Conservation (phyloP, 352 stramenopile genomes). For the Elongisporangium prolatum region DNA sequence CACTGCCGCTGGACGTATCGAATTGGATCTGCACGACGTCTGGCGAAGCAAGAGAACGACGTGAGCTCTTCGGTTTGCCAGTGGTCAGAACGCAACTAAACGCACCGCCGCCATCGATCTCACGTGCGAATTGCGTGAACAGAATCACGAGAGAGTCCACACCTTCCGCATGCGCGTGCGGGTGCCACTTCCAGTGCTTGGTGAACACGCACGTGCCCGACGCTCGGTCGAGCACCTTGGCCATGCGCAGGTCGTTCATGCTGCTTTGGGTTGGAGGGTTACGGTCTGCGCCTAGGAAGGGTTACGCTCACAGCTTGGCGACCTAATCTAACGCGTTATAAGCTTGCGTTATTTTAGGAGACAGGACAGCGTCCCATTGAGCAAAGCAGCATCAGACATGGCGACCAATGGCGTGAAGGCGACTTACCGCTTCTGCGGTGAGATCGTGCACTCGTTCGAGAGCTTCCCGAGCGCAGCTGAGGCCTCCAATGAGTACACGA, state of each 20-base stretch:
- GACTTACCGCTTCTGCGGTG: conserved; percentile 59
- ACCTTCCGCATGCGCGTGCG: conserved; percentile 63
- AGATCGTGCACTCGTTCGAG: conserved; percentile 64
- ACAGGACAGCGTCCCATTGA: not conserved
- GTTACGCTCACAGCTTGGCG: no score
- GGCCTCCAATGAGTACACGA: conserved; percentile 69
- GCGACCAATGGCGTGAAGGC: conserved; percentile 43
- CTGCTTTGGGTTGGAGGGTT: not conserved
- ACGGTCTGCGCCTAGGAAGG: no score
- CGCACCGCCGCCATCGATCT: conserved; percentile 78
- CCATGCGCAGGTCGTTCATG: conserved; percentile 50
- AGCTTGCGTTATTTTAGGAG: conserved; percentile 1
- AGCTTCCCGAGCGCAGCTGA: conserved; percentile 52
- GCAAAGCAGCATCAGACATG: conserved; percentile 14
- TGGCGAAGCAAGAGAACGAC: conserved; percentile 21
- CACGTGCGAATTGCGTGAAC: conserved; percentile 78
- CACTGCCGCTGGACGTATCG: conserved; percentile 23
- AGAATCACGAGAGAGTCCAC: conserved; percentile 77
- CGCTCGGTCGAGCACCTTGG: conserved; percentile 66
- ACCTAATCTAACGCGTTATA: conserved; percentile 1
- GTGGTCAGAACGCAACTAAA: not conserved
- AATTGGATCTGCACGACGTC: conserved; percentile 73
- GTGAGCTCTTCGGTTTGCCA: conserved; percentile 1
- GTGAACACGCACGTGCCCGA: conserved; percentile 75
- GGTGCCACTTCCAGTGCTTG: conserved; percentile 78